Conservation (phyloP, 805 yeast genomes). For the Zygosaccharomyces kombuchaensis region DNA sequence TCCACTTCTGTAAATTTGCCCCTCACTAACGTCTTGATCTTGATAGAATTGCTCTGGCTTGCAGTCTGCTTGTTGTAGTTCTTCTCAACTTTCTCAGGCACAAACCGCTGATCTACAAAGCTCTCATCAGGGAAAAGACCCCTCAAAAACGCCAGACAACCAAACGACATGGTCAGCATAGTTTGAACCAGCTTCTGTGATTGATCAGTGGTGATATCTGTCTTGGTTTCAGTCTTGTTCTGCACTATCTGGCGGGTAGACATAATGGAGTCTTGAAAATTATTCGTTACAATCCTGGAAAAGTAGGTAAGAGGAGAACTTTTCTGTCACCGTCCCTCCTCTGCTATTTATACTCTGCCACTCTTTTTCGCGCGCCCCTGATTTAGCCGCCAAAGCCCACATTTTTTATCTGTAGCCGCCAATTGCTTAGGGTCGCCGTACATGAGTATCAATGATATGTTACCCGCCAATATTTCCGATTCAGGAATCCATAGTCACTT, state of each 20-base stretch:
- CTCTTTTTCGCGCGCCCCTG: too few relatives aligned
- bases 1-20: conserved; percentile 49
- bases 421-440: too few relatives aligned
- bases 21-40: conserved; percentile 45
- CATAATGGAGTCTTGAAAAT: conserved; percentile 1
- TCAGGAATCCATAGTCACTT: too few relatives aligned
- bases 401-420: too few relatives aligned
- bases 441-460: too few relatives aligned
- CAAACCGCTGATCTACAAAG: conserved; percentile 47
- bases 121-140: conserved; percentile 54
- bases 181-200: conserved; percentile 47
- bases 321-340: too few relatives aligned
- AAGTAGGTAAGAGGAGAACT: background rate
- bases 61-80: conserved; percentile 26
- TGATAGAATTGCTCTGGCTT: conserved; percentile 35
- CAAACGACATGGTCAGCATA: conserved; percentile 48
- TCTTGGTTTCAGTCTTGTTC: conserved; percentile 17
- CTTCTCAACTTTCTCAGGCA: conserved; percentile 35
- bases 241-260: conserved; percentile 14
- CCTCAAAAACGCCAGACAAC: conserved; percentile 53
- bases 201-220: conserved; percentile 35
- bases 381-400: too few relatives aligned
- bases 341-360: too few relatives aligned
- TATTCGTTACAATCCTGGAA: background rate
- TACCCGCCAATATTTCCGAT: too few relatives aligned